Evolutionary conservation across 169 alveolate genomes (phyloP).

Genomic region (Plasmodium gaboni): DNA sequence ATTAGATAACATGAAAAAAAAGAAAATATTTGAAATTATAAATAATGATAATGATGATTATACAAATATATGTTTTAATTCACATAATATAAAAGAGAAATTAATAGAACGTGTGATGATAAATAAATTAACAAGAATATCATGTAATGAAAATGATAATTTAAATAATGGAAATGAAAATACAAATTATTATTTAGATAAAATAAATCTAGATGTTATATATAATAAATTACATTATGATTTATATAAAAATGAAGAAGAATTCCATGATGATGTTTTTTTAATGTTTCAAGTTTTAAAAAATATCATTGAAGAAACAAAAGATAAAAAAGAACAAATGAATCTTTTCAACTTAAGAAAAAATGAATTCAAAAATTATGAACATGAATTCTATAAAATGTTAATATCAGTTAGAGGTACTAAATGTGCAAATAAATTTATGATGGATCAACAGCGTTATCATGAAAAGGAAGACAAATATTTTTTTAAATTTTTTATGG

Average conservation of each 20-base stretch:
- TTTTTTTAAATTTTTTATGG: background rate
- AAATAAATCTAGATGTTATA: constrained; percentile 26
- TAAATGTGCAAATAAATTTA: constrained; percentile 32
- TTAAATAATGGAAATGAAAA: background rate
- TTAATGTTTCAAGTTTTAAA: constrained; percentile 10
- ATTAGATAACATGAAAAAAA: constrained; percentile 21
- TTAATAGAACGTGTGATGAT: too few relatives aligned
- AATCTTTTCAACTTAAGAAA: constrained; percentile 7
- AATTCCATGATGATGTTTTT: constrained; percentile 33
- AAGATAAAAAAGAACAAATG: constrained; percentile 22
- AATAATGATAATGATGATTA: constrained; percentile 23
- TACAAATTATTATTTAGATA: constrained; percentile 4
- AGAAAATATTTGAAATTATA: constrained; percentile 7
- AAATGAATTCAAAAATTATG: constrained; percentile 29
- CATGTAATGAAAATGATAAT: background rate
- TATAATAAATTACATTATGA: constrained; percentile 49
- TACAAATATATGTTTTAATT: background rate
- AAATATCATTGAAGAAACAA: constrained; percentile 9
- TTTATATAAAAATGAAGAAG: constrained; percentile 33
- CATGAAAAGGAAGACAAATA: constrained; percentile 12
- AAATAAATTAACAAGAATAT: background rate
- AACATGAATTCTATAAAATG: constrained; percentile 41
- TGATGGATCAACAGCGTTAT: background rate
- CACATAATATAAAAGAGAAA: background rate
- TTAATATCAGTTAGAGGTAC: constrained; percentile 40